Conservation (phyloP, 2,329 filamentous ascomycete genomes). For the Penicillium sp. region DNA sequence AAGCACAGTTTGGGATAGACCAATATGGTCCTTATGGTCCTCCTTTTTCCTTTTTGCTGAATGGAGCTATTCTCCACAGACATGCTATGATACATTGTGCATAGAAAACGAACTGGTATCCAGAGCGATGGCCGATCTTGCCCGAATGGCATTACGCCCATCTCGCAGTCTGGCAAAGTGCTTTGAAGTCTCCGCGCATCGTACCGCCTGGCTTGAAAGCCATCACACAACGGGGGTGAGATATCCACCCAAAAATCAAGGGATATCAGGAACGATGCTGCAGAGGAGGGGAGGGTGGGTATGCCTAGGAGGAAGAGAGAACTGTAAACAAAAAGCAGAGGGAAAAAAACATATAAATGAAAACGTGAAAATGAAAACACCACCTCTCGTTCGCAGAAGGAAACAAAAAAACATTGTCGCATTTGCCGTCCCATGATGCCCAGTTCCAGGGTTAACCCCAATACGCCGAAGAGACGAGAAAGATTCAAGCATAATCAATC, state of each 20-base stretch:
- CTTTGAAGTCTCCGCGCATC: slow-evolving; percentile 6
- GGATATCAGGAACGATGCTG: slow-evolving; percentile 25
- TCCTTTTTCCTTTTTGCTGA: slow-evolving; percentile 24
- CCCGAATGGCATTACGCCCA: background rate
- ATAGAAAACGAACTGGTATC: background rate
- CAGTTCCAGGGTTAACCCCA: slow-evolving; percentile 26
- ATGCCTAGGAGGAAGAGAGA: slow-evolving; percentile 20
- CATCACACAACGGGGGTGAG: slow-evolving; percentile 8
- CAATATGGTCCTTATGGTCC: slow-evolving; percentile 20
- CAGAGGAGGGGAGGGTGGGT: slow-evolving; percentile 19
- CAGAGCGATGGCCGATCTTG: background rate
- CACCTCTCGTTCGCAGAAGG: slow-evolving; percentile 21
- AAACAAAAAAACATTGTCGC: slow-evolving; percentile 24
- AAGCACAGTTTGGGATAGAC: slow-evolving; percentile 3
- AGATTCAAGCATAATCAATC: slow-evolving; percentile 25
- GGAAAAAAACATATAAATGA: slow-evolving; percentile 1
- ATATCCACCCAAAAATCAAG: slow-evolving; percentile 15
- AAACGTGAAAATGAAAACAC: slow-evolving; percentile 21
- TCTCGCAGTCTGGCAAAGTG: background rate
- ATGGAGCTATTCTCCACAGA: slow-evolving; percentile 9
- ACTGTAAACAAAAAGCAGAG: slow-evolving; percentile 5
- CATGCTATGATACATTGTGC: slow-evolving; percentile 23
- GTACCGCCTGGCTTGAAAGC: slow-evolving; percentile 6
- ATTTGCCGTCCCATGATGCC: slow-evolving; percentile 26
- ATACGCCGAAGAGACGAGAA: slow-evolving; percentile 28